Evolutionary conservation across 768 basidiomycete genomes (phyloP), one percentile per base, ranked within the genome.

Genomic region (Amanita exitialis): DNA sequence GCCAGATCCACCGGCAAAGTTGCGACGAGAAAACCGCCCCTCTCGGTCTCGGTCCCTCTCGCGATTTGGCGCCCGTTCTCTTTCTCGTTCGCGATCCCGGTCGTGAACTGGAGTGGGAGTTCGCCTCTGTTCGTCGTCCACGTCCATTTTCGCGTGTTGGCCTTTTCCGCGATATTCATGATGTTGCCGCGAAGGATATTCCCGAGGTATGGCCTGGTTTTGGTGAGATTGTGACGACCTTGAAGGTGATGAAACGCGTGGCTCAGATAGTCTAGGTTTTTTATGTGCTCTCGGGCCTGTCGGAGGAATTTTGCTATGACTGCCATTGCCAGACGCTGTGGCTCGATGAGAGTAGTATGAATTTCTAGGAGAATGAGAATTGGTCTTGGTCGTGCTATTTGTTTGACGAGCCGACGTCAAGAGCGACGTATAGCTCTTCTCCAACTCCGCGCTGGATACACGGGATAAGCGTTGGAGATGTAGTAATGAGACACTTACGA

Each of bases 281-380:
- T 91, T 91, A 65, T 86, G 73, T 21, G 85, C 83, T 49, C 89
- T 78, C 2, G 89, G 89, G 9, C 81, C 89, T 0, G 87, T 91
- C 0, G 89, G 89, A 6, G 78, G 83, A 3, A 69, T 72, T 62
- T 81, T 86, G 12, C 68, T 68, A 46, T 67, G 48, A 44, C 59
- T 57, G 9, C 64, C 62, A 49, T 65, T 66, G 18, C 64, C 62
- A 23, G 58, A 38, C 16, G 55, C 58, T 20, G 56, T 57, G 6
- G 64, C 54, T n/a, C 58, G 55, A 15, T 65, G 54, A 44, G 57
- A 9, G 64, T 74, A 68, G 57, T 78, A 74, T 18, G 67, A 59
- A 47, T 71, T 71, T 21, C 73, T 76, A 43, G 78, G 73, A 41
- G 79, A 69, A 60, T 72, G 68, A 15, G 75, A 70, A 50, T 71